These are phyloP conservation scores for Candida ovalis DNA, from an alignment of 805 yeast genomes.

Conservation along the genomic window DNA sequence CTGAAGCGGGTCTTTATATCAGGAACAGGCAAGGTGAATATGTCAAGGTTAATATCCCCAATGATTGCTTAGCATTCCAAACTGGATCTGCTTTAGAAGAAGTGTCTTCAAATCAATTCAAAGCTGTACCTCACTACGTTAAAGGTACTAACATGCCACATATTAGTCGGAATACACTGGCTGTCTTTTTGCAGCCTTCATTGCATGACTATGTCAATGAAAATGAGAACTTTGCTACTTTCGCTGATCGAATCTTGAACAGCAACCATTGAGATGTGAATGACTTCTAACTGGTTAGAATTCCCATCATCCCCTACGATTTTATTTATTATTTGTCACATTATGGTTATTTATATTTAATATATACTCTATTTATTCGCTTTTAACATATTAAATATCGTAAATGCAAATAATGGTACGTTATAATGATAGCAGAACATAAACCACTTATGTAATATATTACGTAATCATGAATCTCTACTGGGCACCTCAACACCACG, in stretches of 20 bases:
- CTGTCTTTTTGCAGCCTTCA: constrained; percentile 61
- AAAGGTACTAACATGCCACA: constrained; percentile 36
- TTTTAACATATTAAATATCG: no score
- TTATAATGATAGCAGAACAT: no score
- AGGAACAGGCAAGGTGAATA: constrained; percentile 39
- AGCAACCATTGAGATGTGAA: constrained; percentile 33
- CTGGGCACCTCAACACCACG: not conserved
- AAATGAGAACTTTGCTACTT: constrained; percentile 46
- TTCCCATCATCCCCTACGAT: constrained; percentile 28
- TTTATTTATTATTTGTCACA: not conserved
- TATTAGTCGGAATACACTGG: constrained; percentile 51
- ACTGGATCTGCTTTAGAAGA: constrained; percentile 56
- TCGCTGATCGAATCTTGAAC: constrained; percentile 38
- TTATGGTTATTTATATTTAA: not conserved
- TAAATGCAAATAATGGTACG: no score
- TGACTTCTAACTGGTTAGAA: constrained; percentile 20
- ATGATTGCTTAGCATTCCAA: constrained; percentile 55
- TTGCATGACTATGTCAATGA: constrained; percentile 45
- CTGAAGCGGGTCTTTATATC: constrained; percentile 48
- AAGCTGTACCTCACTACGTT: constrained; percentile 58
- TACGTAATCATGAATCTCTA: no score
- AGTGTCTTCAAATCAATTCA: constrained; percentile 44
- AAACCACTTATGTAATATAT: no score
- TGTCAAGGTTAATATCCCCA: constrained; percentile 51
- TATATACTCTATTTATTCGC: no score